Percentiles rank a stretch among this genome's conserved stretches.
phyloP scores from a whole-genome alignment of 495 filamentous ascomycete species.

The Pyrenula massariospora region DNA sequence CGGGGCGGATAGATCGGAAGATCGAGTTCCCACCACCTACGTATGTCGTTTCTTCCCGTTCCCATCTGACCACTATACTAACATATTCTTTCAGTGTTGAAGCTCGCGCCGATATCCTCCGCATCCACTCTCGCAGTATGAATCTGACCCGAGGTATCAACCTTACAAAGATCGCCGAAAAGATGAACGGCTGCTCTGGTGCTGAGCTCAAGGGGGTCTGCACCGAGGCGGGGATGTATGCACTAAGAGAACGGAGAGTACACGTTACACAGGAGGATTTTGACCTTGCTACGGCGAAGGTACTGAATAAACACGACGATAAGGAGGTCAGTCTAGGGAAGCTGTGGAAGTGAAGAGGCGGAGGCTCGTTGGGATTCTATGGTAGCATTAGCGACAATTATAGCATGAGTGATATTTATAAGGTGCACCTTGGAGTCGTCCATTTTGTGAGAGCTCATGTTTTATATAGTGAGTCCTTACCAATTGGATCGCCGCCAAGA shows the following conservation, averaged over 20 bases:
- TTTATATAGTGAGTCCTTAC: too few relatives aligned
- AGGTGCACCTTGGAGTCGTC: too few relatives aligned
- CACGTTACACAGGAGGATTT: constrained; percentile 99
- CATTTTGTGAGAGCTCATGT: too few relatives aligned
- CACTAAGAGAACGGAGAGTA: constrained; percentile 83
- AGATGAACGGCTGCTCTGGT: constrained; percentile 98
- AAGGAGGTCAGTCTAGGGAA: constrained; percentile 87
- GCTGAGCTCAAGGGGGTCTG: constrained; percentile 96
- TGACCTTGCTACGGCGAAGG: constrained; percentile 96
- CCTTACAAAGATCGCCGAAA: constrained; percentile 95
- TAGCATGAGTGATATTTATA: too few relatives aligned
- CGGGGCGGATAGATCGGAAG: constrained; percentile 95
- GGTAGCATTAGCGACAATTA: too few relatives aligned
- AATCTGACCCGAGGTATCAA: constrained; percentile 98
- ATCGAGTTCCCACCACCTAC: constrained; percentile 98
- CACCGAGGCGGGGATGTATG: constrained; percentile 96
- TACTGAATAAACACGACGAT: constrained; percentile 98
- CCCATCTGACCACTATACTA: not conserved
- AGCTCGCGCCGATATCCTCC: constrained; percentile 91
- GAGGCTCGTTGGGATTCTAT: too few relatives aligned
- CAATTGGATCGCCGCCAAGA: too few relatives aligned
- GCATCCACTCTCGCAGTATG: constrained; percentile 95
- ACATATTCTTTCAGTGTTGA: constrained; percentile 48
- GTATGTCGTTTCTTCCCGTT: constrained; percentile 18
- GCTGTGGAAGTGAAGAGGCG: constrained; percentile 67